Evolutionary conservation across 78 protist genomes (phyloP).

Genomic region (Guillardia theta): DNA sequence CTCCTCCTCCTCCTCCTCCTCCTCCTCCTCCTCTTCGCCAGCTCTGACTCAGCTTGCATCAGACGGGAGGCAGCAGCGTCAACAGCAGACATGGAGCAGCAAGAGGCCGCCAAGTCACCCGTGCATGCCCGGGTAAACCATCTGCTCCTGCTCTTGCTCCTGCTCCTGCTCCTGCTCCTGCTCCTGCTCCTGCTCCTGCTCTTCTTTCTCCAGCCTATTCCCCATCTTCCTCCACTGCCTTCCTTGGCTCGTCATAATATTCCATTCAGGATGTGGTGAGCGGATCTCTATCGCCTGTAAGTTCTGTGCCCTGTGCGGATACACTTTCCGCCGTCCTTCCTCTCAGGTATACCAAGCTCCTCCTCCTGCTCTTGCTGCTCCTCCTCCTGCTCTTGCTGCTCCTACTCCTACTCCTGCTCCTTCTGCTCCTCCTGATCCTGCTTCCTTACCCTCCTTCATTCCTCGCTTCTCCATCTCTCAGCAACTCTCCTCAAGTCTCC

Average conservation of each 20-base stretch:
- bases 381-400: not conserved
- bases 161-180: not conserved
- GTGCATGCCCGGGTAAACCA: not conserved
- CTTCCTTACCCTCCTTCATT: not conserved
- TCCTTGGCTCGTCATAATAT: not conserved
- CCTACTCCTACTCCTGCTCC: not conserved
- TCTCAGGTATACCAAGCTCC: not conserved
- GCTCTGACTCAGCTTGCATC: not conserved
- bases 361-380: not conserved
- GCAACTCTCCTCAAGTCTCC: no score
- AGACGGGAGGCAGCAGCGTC: not conserved
- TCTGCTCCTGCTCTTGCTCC: not conserved
- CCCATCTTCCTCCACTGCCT: not conserved
- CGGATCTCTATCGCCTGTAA: not conserved
- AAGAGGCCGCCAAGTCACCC: not conserved
- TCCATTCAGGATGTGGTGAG: not conserved
- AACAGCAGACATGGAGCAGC: no score
- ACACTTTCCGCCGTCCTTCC: not conserved
- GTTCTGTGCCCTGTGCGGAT: not conserved
- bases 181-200: not conserved
- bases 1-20: not conserved
- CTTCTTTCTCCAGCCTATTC: not conserved
- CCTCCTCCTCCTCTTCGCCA: not conserved
- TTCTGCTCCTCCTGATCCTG: not conserved
- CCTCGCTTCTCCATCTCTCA: not conserved